Percentiles rank a stretch among this genome's conserved stretches.
Evolutionary conservation across 2,329 filamentous ascomycete genomes (phyloP).

Genomic region (Aschersonia sp.): DNA sequence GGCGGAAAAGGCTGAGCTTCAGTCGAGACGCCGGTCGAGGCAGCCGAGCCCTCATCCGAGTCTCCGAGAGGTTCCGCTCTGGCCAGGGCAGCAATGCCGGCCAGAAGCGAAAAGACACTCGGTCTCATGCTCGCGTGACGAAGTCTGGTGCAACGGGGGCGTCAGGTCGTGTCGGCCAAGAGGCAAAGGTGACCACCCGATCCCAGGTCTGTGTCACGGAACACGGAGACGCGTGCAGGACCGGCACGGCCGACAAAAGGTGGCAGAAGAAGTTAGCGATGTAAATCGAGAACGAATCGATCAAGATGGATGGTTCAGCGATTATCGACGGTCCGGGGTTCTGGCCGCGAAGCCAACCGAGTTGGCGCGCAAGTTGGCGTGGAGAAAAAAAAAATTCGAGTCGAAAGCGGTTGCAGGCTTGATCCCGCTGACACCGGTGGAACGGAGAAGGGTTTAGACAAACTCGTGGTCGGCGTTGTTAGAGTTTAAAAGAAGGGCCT

Average conservation of each 20-base stretch:
- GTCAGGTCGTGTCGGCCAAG: too few species aligned
- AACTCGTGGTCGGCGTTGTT: not conserved
- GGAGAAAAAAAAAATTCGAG: not conserved
- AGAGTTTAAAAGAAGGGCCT: not conserved
- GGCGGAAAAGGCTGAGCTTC: slow-evolving; percentile 52
- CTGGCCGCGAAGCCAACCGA: too few species aligned
- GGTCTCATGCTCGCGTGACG: slow-evolving; percentile 15
- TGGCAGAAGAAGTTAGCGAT: too few species aligned
- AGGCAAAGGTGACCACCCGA: too few species aligned
- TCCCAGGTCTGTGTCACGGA: too few species aligned
- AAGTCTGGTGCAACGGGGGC: not conserved
- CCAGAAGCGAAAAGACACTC: slow-evolving; percentile 28
- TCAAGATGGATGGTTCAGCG: too few species aligned
- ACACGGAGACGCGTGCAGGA: too few species aligned
- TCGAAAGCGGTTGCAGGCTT: not conserved
- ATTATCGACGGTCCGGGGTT: too few species aligned
- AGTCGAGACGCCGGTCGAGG: slow-evolving; percentile 23
- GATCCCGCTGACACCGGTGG: not conserved
- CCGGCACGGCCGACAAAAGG: too few species aligned
- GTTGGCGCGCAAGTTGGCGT: too few species aligned
- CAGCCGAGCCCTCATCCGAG: slow-evolving; percentile 17
- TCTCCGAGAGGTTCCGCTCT: slow-evolving; percentile 17
- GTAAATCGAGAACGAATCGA: too few species aligned
- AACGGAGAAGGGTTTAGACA: not conserved
- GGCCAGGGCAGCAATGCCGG: slow-evolving; percentile 21